A percentile compares a stretch with the other conserved stretches of the same genome.
Conservation (phyloP, 768 basidiomycete genomes). For the Boletus rufocinnamomeus region DNA sequence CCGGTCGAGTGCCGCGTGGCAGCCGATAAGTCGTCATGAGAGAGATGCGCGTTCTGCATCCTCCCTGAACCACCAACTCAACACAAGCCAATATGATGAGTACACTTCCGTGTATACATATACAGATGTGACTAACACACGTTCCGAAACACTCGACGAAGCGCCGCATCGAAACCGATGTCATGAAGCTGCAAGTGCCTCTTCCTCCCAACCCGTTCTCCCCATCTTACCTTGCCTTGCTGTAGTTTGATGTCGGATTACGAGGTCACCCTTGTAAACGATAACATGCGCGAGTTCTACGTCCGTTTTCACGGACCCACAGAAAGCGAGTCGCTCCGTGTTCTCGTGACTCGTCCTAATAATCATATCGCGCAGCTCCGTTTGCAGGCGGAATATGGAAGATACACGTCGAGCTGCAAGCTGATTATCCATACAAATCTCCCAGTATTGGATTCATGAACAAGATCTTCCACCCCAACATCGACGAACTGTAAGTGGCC, state of each 20-base stretch:
- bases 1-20: constrained; percentile 16
- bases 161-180: constrained; percentile 97
- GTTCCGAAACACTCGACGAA: constrained; percentile 67
- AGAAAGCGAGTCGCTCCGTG: constrained; percentile 69
- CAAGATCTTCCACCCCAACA: constrained; percentile 99
- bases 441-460: constrained; percentile 99
- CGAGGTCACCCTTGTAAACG: constrained; percentile 95
- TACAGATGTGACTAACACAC: constrained; percentile 31
- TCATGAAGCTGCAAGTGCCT: constrained; percentile 89
- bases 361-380: constrained; percentile 60
- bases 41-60: constrained; percentile 4
- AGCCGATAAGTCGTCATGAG: constrained; percentile 21
- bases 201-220: background rate
- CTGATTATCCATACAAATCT: constrained; percentile 98
- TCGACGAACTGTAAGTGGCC: constrained; percentile 89
- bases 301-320: constrained; percentile 92
- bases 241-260: constrained; percentile 96
- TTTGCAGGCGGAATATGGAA: constrained; percentile 99
- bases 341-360: constrained; percentile 7
- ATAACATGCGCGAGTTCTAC: constrained; percentile 99
- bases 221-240: constrained; percentile 13
- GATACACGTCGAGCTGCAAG: constrained; percentile 98
- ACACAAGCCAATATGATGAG: constrained; percentile 59
- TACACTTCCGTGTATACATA: constrained; percentile 32
- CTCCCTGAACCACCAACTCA: constrained; percentile 15